phyloP scores from a whole-genome alignment of 352 stramenopile species.

The Globisporangium middletonii region DNA sequence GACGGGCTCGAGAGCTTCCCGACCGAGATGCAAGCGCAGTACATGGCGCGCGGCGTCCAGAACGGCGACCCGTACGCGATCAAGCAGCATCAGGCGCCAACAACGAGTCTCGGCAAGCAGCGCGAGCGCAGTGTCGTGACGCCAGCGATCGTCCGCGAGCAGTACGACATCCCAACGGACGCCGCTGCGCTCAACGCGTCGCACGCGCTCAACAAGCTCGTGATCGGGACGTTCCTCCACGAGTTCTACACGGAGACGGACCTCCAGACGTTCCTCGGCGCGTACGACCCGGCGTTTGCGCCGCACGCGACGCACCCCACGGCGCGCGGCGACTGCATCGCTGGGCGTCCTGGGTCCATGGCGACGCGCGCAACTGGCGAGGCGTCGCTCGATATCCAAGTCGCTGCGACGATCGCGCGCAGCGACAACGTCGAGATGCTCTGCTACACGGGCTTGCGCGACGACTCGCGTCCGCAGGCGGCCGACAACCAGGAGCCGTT shows the following conservation, averaged over 20 bases:
- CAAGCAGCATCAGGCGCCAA: slow-evolving; percentile 14
- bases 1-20: slow-evolving; percentile 72
- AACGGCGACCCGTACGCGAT: slow-evolving; percentile 29
- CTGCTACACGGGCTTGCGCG: slow-evolving; percentile 53
- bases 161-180: slow-evolving; percentile 54
- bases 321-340: slow-evolving; percentile 37
- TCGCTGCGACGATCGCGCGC: slow-evolving; percentile 35
- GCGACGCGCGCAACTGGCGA: slow-evolving; percentile 38
- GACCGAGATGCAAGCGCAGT: slow-evolving; percentile 50
- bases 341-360: slow-evolving; percentile 2
- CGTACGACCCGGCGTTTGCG: slow-evolving; percentile 19
- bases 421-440: slow-evolving; percentile 47
- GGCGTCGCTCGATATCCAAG: slow-evolving; percentile 66
- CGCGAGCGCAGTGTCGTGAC: slow-evolving; percentile 17
- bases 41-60: slow-evolving; percentile 29
- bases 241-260: slow-evolving; percentile 65
- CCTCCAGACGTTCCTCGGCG: slow-evolving; percentile 32
- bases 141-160: slow-evolving; percentile 35
- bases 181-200: slow-evolving; percentile 5
- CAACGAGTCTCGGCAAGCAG: neutral
- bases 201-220: slow-evolving; percentile 35
- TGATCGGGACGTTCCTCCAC: slow-evolving; percentile 64
- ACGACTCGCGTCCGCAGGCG: slow-evolving; percentile 33
- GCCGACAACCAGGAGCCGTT: slow-evolving; percentile 82
- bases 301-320: slow-evolving; percentile 14